These are phyloP conservation scores for Schizothecium vesticola DNA, from an alignment of 495 filamentous ascomycete species.

Conservation along the genomic window DNA sequence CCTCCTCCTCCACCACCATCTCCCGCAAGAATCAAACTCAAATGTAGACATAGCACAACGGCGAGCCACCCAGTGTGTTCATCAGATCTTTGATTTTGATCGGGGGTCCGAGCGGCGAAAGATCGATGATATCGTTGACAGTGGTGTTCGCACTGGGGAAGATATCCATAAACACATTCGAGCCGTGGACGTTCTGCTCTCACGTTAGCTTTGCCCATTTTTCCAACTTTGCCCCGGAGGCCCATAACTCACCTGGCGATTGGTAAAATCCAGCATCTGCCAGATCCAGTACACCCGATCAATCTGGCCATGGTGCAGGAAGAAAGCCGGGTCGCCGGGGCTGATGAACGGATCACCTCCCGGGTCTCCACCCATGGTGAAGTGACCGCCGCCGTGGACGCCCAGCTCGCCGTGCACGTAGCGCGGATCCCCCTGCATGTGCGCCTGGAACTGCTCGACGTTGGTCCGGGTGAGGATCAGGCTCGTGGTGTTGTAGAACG, in stretches of 20 bases:
- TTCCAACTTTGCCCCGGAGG: background rate
- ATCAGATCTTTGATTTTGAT: conserved; percentile 2
- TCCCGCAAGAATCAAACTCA: too few species aligned
- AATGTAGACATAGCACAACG: conserved; percentile 10
- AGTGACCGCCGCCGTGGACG: conserved; percentile 57
- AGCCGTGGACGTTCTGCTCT: conserved; percentile 31
- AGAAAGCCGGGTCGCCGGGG: conserved; percentile 61
- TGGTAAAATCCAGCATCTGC: conserved; percentile 50
- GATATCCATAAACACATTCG: conserved; percentile 20
- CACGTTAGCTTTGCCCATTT: background rate
- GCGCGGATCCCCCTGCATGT: conserved; percentile 39
- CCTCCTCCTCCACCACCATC: too few species aligned
- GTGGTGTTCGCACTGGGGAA: conserved; percentile 26
- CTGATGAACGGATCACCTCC: conserved; percentile 49
- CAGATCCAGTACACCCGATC: conserved; percentile 62
- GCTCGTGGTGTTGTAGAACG: conserved; percentile 39
- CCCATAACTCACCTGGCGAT: conserved; percentile 26
- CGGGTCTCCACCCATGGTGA: conserved; percentile 21
- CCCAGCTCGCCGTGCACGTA: conserved; percentile 38
- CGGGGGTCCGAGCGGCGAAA: conserved; percentile 11
- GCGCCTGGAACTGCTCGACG: conserved; percentile 46
- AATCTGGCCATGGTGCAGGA: conserved; percentile 59
- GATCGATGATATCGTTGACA: conserved; percentile 8
- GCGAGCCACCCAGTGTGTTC: conserved; percentile 1
- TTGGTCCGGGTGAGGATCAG: conserved; percentile 39